Evolutionary conservation across 768 basidiomycete genomes (phyloP), one percentile per base, ranked within the genome.

Genomic region (Trichaptum fuscoviolaceum): DNA sequence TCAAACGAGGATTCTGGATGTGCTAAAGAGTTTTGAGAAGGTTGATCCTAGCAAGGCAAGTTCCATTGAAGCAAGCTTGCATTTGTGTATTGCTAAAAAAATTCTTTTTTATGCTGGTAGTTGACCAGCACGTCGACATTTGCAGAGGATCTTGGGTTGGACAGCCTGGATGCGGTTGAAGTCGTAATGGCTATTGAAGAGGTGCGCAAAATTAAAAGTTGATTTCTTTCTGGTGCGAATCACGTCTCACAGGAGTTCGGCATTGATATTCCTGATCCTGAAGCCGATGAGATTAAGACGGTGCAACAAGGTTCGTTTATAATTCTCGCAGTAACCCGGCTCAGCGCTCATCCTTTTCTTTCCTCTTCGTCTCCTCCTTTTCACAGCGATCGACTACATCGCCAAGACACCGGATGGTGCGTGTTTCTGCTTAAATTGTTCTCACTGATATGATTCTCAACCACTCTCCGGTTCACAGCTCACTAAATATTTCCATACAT

Each of bases 131-230:
- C 83, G 35, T 81, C 92, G 12, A 83, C 85, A 12, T 95, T 97
- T 77, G 78, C 86, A 63, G 82, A 87, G 60, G 93, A 97, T 82
- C 84, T 97, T 63, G 94, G 93, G 34, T 84, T 97, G 35, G 97
- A 99, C 79, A 98, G 95, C 72, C 81, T 99, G 75, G 97, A 99
- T 77, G 86, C 95, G 23, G 96, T 99, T 23, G 97, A 99, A 77
- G 95, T 98, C 27, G 93, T 99, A 72, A 97, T 99, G 95, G 95
- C 96, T 57, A 90, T 99, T 71, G 97, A 99, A 80, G 97, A 95
- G 86, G 90, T 87, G 71, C 59, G 75, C 59, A 7, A 12, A 35
- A 63, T 57, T 4, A 23, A 60, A 26, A 10, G 52, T 23, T 23
- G 67, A 30, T 42, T 30, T 30, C 2, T 61, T 30, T 20, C 26